Evolutionary conservation across 129 eudicot species (phyloP), one percentile per base, ranked within the genome.

Genomic region (Helichrysum umbraculigerum): DNA sequence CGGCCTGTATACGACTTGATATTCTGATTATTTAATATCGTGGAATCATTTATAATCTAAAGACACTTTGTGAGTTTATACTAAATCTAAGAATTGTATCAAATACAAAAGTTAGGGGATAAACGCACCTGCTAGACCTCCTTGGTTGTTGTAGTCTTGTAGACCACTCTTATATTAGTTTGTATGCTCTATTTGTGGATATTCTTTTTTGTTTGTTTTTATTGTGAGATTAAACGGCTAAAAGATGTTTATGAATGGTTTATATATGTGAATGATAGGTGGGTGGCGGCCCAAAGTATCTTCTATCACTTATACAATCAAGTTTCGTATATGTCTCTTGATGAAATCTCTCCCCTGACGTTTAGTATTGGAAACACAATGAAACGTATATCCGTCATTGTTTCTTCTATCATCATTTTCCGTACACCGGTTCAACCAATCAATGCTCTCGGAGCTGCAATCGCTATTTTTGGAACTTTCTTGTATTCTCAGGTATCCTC

Each of bases 221-320:
- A 44, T 34, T 79, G 16, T 1, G 5, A 6, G 17, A 10, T 8
- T 51, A 35, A 63, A 79, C 4, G 60, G 50, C 65, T 44, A 52
- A 76, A 25, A 76, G 68, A 16, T 17, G 11, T 37, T 20, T 78
- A 54, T 71, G n/a, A 67, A 47, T 81, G 75, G 82, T 74, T 84
- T 20, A 69, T 69, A 52, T 66, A 35, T 74, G 77, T 74, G 58
- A 35, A 39, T 33, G 57, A 62, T 57, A 89, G 96, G 96, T 89
- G 96, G 96, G 92, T 89, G 75, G 92, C 78, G 51, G 96, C 92
- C 14, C 96, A 89, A 59, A 89, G 96, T 83, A 86, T 89, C 42
- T 87, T 89, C 78, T 89, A 89, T 76, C 96, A 89, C 68, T 81
- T 89, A 17, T 89, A 89, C 86, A 89, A 89, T 80, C 95, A 86